Percentiles rank a stretch among this genome's conserved stretches.
Conservation (phyloP, 208 protist genomes). For the Trypanosoma boissoni region DNA sequence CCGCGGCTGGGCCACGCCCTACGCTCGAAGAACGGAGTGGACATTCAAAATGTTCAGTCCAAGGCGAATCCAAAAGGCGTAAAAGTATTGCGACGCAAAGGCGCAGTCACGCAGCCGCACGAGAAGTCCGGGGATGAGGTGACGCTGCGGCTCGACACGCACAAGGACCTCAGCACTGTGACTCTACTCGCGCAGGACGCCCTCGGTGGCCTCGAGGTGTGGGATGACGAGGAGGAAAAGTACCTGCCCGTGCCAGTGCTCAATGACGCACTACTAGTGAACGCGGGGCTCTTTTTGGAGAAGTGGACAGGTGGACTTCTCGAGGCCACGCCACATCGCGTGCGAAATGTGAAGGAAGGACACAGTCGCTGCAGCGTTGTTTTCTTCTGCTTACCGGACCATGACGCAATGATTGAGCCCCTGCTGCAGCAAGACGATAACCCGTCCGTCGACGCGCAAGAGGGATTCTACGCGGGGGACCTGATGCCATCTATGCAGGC, state of each 20-base stretch:
- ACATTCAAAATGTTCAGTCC: slow-evolving; percentile 50
- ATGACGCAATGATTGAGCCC: slow-evolving; percentile 81
- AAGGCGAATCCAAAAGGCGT: slow-evolving; percentile 59
- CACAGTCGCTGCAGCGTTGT: slow-evolving; percentile 81
- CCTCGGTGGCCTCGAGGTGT: slow-evolving; percentile 82
- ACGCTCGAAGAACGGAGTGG: slow-evolving; percentile 44
- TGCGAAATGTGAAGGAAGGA: slow-evolving; percentile 58
- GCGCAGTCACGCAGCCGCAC: slow-evolving; percentile 49
- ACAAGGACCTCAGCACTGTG: slow-evolving; percentile 86
- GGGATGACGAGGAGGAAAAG: slow-evolving; percentile 59
- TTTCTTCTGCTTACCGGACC: slow-evolving; percentile 81
- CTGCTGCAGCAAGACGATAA: slow-evolving; percentile 85
- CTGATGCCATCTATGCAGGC: slow-evolving; percentile 53
- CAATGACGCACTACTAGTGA: slow-evolving; percentile 83
- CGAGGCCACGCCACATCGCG: slow-evolving; percentile 83
- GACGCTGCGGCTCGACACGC: slow-evolving; percentile 65
- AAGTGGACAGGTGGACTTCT: slow-evolving; percentile 84
- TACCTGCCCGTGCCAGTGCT: slow-evolving; percentile 75
- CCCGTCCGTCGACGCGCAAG: slow-evolving; percentile 65
- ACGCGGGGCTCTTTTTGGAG: slow-evolving; percentile 85
- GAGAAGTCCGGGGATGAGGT: slow-evolving; percentile 21
- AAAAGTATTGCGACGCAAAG: slow-evolving; percentile 76
- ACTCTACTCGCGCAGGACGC: slow-evolving; percentile 84
- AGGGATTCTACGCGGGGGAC: slow-evolving; percentile 76
- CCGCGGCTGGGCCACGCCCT: slow-evolving; percentile 48